phyloP scores from a whole-genome alignment of 73 alveolate genomes.

The Effrenium voratum region DNA sequence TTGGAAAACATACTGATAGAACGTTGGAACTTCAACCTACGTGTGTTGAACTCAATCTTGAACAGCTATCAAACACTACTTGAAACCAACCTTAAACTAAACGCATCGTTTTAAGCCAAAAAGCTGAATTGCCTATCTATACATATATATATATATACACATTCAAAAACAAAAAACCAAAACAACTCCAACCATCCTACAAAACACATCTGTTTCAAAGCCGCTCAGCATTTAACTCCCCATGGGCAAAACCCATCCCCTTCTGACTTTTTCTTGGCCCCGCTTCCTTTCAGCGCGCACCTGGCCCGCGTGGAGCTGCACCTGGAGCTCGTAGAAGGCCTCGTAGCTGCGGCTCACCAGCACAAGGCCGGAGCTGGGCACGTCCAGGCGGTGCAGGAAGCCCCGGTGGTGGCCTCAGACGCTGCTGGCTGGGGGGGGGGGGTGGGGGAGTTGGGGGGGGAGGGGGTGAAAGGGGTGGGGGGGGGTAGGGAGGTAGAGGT shows the following conservation, averaged over 20 bases:
- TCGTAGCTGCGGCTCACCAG: background rate
- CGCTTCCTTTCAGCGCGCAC: background rate
- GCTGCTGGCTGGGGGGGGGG: too few species aligned
- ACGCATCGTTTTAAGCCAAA: background rate
- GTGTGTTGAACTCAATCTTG: too few species aligned
- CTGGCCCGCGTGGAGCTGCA: conserved; percentile 52
- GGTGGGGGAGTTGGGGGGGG: too few species aligned
- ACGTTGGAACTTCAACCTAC: too few species aligned
- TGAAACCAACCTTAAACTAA: too few species aligned
- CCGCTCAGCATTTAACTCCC: background rate
- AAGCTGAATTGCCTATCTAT: background rate
- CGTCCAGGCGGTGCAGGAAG: conserved; percentile 48
- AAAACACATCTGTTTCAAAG: background rate
- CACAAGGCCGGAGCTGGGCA: conserved; percentile 39
- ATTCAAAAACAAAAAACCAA: too few species aligned
- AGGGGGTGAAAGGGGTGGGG: too few species aligned
- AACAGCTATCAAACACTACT: too few species aligned
- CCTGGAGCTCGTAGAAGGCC: conserved; percentile 33
- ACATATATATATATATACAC: too few species aligned
- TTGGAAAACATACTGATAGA: too few species aligned
- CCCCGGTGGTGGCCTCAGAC: conserved; percentile 38
- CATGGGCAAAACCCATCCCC: background rate
- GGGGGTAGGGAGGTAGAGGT: too few species aligned
- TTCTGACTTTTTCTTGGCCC: background rate
- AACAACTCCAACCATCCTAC: too few species aligned